Conservation (phyloP, 2,329 filamentous ascomycete genomes). For the Ceratocystis harringtonii region DNA sequence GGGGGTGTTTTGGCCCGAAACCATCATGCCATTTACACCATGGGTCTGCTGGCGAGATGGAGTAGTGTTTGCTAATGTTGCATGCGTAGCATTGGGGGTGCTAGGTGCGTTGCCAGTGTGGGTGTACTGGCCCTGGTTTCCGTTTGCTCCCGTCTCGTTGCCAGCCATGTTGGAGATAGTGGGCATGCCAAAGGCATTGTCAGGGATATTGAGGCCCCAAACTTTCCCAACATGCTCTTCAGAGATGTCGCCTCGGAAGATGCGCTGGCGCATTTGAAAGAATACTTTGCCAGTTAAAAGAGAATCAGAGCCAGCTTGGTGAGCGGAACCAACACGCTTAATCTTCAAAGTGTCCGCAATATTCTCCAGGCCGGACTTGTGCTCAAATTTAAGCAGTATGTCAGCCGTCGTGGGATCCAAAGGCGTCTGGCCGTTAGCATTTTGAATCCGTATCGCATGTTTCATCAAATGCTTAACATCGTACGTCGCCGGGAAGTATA, state of each 20-base stretch:
- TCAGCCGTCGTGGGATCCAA: slow-evolving; percentile 51
- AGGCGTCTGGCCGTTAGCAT: slow-evolving; percentile 46
- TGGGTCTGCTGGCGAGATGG: slow-evolving; percentile 27
- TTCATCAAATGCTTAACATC: slow-evolving; percentile 98
- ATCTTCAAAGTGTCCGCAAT: slow-evolving; percentile 88
- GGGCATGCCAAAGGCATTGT: slow-evolving; percentile 23
- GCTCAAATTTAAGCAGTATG: slow-evolving; percentile 70
- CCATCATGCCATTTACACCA: slow-evolving; percentile 42
- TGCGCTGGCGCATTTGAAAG: slow-evolving; percentile 78
- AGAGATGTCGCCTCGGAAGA: slow-evolving; percentile 70
- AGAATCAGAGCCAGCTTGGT: slow-evolving; percentile 88
- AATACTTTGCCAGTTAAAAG: slow-evolving; percentile 88
- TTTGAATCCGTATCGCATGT: slow-evolving; percentile 58
- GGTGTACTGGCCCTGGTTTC: slow-evolving; percentile 24
- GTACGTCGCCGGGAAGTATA: slow-evolving; percentile 85
- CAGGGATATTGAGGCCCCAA: slow-evolving; percentile 73
- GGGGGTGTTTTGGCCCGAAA: slow-evolving; percentile 58
- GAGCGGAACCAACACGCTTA: slow-evolving; percentile 71
- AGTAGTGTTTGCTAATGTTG: slow-evolving; percentile 28
- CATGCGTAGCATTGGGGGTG: slow-evolving; percentile 53
- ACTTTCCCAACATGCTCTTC: slow-evolving; percentile 78
- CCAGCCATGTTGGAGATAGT: slow-evolving; percentile 25
- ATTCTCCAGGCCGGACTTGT: slow-evolving; percentile 83
- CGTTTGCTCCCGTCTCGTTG: slow-evolving; percentile 23
- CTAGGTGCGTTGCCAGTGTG: slow-evolving; percentile 38